Evolutionary conservation across 805 yeast species (phyloP), one percentile per base, ranked within the genome.

Genomic region (Saturnispora besseyi): DNA sequence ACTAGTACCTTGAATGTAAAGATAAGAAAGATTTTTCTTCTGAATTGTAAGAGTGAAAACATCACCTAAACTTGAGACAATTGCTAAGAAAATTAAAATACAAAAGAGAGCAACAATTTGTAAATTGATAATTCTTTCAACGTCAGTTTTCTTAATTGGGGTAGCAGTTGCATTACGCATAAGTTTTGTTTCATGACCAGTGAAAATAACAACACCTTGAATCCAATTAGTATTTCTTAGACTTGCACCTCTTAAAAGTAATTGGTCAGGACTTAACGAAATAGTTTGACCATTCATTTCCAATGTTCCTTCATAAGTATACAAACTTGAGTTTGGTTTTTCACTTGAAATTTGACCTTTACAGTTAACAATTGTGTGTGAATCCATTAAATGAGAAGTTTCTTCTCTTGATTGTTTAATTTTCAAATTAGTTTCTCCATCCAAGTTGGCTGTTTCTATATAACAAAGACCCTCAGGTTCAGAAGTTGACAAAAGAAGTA

Each of bases 121-220:
- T 58, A 87, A 67, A 63, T 93, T 95, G 59, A 93, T 91, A 68
- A 90, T 85, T 64, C 95, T 79, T 71, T 93, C 99, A 12, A 95
- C 97, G 26, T 96, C 96, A 0, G 99, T 93, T 60, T 95, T 78
- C 64, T 93, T 93, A 60, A 93, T 95, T 10, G 99, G 99, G 2
- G 99, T 83, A 1, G 99, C 97, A 2, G 98, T 90, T 18, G 99
- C 99, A 69, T 93, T 93, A 63, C 99, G 80, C 98, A 93, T 91
- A 56, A 93, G 74, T 62, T 93, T 93, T 0, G 99, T 93, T 68
- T 93, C 99, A 64, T 95, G 99, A 21, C 99, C 99, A 0, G 99
- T 93, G 64, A 91, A 93, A 1, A 93, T 79, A 2, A 87, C 97
- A 46, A 88, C 74, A 22, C 99, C 99, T 59, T 87, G 87, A 41